Evolutionary conservation across 148 eudicot species (phyloP).

Genomic region (Fagopyrum tataricum): DNA sequence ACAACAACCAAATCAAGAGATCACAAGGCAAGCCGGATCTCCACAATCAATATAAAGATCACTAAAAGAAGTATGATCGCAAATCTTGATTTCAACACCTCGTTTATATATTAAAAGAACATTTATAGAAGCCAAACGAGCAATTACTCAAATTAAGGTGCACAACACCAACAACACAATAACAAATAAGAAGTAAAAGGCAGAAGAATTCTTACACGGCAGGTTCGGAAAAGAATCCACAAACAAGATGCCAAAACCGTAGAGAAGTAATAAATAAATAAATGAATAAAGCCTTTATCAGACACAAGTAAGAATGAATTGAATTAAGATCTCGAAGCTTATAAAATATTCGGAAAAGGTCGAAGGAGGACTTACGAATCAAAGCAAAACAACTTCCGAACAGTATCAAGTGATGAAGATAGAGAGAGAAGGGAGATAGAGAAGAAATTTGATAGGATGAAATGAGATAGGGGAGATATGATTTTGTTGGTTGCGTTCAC

Average conservation of each 20-base stretch:
- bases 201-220: no score
- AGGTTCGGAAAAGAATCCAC: no score
- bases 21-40: background rate
- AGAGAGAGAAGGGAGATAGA: background rate
- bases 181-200: no score
- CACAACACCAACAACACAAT: background rate
- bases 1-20: background rate
- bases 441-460: background rate
- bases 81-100: background rate
- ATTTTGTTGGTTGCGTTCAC: conserved; percentile 5
- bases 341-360: background rate
- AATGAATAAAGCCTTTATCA: background rate
- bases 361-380: background rate
- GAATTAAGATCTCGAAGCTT: background rate
- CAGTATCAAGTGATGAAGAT: background rate
- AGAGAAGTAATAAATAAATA: no score
- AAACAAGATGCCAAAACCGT: background rate
- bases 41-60: background rate
- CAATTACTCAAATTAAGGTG: background rate
- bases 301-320: background rate
- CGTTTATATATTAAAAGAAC: background rate
- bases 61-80: background rate
- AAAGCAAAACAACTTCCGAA: background rate
- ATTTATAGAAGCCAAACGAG: no score
- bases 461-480: background rate